Conservation (phyloP, 2,329 filamentous ascomycete genomes). For the Blastomyces parvus region DNA sequence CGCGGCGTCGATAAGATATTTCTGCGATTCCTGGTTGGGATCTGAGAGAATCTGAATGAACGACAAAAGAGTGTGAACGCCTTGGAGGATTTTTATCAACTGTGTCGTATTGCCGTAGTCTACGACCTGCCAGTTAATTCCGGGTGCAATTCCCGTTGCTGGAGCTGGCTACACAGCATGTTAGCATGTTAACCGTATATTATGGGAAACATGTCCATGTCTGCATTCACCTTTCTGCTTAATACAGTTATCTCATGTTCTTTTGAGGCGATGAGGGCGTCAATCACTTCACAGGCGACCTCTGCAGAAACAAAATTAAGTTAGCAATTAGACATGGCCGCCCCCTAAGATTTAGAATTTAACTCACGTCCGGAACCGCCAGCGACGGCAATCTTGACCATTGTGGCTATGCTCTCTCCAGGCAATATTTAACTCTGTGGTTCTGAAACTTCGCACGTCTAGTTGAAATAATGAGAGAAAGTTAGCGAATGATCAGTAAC, state of each 20-base stretch:
- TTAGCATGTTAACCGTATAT: slow-evolving; percentile 4
- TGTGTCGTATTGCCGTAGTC: slow-evolving; percentile 37
- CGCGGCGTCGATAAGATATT: slow-evolving; percentile 33
- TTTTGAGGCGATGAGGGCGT: slow-evolving; percentile 38
- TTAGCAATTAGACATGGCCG: slow-evolving; percentile 9
- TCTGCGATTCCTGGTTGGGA: slow-evolving; percentile 18
- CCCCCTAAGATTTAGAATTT: not conserved
- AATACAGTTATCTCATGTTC: slow-evolving; percentile 47
- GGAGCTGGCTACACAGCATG: slow-evolving; percentile 17
- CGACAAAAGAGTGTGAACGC: slow-evolving; percentile 45
- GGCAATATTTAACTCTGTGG: too few relatives aligned
- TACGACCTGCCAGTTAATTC: slow-evolving; percentile 31
- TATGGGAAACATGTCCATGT: not conserved
- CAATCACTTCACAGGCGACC: slow-evolving; percentile 45
- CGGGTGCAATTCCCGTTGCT: slow-evolving; percentile 6
- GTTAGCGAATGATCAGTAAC: too few relatives aligned
- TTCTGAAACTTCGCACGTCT: too few relatives aligned
- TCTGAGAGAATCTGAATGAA: slow-evolving; percentile 32
- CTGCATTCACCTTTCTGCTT: slow-evolving; percentile 35
- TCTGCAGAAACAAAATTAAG: slow-evolving; percentile 31
- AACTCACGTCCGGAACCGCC: slow-evolving; percentile 11
- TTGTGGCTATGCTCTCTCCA: not conserved
- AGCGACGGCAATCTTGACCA: slow-evolving; percentile 11
- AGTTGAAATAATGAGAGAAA: too few relatives aligned
- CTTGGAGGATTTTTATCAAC: slow-evolving; percentile 34